Percentiles rank a stretch among this genome's conserved stretches.
phyloP scores from a whole-genome alignment of 371 early-diverging fungal species.

The Haplosporangium sp. region DNA sequence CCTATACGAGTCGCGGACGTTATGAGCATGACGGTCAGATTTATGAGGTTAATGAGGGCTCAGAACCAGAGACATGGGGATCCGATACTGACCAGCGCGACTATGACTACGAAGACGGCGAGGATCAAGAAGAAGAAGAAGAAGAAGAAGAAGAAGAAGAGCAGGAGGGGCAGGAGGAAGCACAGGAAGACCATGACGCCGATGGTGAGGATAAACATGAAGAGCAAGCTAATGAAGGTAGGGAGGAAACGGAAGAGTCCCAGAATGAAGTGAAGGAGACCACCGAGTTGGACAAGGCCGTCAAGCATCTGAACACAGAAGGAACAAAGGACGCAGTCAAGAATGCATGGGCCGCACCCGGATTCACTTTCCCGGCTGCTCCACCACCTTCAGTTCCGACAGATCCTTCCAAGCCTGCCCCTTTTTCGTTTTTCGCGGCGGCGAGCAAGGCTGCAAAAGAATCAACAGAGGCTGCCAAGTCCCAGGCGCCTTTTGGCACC shows the following conservation, averaged over 20 bases:
- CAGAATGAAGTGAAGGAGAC: too few relatives aligned
- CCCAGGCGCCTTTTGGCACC: slow-evolving; percentile 15
- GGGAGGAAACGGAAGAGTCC: too few relatives aligned
- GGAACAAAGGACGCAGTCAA: slow-evolving; percentile 14
- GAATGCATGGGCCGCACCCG: slow-evolving; percentile 33
- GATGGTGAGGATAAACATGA: slow-evolving; percentile 4
- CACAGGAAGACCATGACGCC: slow-evolving; percentile 3
- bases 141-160: slow-evolving; percentile 10
- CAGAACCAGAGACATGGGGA: slow-evolving; percentile 43
- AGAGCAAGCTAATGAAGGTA: not conserved
- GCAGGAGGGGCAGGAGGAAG: slow-evolving; percentile 11
- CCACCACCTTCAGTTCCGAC: slow-evolving; percentile 1
- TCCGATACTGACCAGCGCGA: slow-evolving; percentile 49
- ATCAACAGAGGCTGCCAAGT: not conserved
- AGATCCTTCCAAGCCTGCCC: slow-evolving; percentile 11
- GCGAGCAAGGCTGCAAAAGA: slow-evolving; percentile 11
- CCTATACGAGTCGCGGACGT: not conserved
- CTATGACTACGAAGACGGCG: slow-evolving; percentile 25
- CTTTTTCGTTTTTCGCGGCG: slow-evolving; percentile 32
- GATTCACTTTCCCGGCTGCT: slow-evolving; percentile 37
- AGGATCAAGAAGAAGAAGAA: slow-evolving; percentile 18
- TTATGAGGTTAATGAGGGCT: slow-evolving; percentile 32
- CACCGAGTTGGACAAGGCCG: not conserved
- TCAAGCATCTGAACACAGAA: not conserved
- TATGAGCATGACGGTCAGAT: slow-evolving; percentile 44